A percentile compares a stretch with the other conserved stretches of the same genome.
Conservation (phyloP, 2,329 filamentous ascomycete genomes). For the Teratosphaeria pseudoeucalypti region DNA sequence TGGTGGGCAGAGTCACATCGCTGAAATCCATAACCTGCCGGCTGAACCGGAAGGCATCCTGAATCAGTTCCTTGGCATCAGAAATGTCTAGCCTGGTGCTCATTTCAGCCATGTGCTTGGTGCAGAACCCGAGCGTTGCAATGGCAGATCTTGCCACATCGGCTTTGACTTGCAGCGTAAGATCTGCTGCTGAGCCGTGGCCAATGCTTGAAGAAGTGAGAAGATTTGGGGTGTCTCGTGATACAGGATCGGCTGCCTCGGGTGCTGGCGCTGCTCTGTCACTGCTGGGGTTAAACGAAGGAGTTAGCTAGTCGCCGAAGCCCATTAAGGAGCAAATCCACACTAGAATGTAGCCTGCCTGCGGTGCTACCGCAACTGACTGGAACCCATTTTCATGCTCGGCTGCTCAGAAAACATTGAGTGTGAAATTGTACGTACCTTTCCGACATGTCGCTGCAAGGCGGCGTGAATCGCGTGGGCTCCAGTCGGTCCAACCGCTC, state of each 20-base stretch:
- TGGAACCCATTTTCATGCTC: not conserved
- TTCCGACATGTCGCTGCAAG: constrained; percentile 5
- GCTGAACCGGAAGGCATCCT: not conserved
- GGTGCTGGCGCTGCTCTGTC: not conserved
- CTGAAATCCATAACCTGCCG: not conserved
- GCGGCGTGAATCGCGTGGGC: constrained; percentile 10
- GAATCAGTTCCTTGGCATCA: not conserved
- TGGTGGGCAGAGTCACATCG: not conserved
- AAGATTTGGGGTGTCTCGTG: not conserved
- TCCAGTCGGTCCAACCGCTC: constrained; percentile 13
- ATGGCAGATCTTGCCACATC: not conserved
- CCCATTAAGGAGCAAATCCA: not conserved
- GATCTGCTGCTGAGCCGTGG: not conserved
- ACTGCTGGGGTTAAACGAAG: not conserved
- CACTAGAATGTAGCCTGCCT: not conserved
- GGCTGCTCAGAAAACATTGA: not conserved
- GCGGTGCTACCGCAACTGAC: not conserved
- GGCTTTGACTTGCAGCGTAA: not conserved
- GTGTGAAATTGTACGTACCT: not conserved
- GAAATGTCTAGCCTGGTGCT: not conserved
- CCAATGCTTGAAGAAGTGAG: not conserved
- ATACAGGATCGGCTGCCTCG: not conserved
- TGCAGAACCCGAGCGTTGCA: not conserved
- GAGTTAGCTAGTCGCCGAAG: not conserved
- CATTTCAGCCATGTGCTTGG: not conserved